phyloP scores from a whole-genome alignment of 2,329 filamentous ascomycete species.

The Aspergillus carbonarius region DNA sequence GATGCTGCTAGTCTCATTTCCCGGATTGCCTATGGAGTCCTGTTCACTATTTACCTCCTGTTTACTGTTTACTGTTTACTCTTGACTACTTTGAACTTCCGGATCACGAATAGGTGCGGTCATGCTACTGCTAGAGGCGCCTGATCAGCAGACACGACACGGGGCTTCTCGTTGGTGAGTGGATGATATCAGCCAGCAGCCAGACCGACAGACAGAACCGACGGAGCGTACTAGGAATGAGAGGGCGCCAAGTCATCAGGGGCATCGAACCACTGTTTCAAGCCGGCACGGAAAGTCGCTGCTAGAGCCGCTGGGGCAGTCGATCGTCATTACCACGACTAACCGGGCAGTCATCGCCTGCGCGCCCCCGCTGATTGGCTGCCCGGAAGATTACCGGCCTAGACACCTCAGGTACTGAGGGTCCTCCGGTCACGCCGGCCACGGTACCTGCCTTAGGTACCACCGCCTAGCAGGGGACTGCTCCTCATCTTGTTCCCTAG shows the following conservation, averaged over 20 bases:
- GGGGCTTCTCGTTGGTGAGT: too few species aligned
- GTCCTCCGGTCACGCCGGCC: not conserved
- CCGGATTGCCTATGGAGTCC: not conserved
- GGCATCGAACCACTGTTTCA: constrained; percentile 20
- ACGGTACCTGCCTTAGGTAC: constrained; percentile 3
- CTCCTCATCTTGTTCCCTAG: not conserved
- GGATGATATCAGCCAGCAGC: not conserved
- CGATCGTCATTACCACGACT: constrained; percentile 17
- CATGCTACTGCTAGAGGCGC: too few species aligned
- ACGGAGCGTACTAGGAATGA: constrained; percentile 1
- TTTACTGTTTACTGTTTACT: too few species aligned
- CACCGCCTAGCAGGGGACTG: not conserved
- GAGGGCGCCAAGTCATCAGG: constrained; percentile 15
- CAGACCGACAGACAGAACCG: not conserved
- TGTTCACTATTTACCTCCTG: not conserved
- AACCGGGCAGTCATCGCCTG: constrained; percentile 4
- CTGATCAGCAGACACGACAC: too few species aligned
- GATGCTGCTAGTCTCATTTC: too few species aligned
- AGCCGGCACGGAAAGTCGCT: constrained; percentile 7
- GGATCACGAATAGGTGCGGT: too few species aligned
- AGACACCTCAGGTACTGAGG: constrained; percentile 5
- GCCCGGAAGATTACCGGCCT: constrained; percentile 5
- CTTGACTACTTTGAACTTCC: too few species aligned
- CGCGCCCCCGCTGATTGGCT: constrained; percentile 1
- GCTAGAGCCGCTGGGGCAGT: constrained; percentile 16